phyloP scores from a whole-genome alignment of 2,329 filamentous ascomycete genomes.

The Helicocarpus griseus region DNA sequence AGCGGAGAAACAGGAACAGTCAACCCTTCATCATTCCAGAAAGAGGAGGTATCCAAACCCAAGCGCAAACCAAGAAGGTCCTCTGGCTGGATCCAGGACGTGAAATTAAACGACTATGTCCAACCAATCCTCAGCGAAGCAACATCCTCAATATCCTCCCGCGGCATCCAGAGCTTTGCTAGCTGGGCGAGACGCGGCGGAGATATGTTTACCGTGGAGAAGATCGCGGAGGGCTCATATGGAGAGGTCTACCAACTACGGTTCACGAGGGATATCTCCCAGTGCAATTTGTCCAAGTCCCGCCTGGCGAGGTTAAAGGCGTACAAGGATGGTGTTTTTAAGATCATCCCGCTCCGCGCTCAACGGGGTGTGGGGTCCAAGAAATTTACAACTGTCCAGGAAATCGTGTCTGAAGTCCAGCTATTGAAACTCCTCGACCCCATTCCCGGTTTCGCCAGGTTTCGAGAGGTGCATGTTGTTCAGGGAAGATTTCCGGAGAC shows the following conservation, averaged over 20 bases:
- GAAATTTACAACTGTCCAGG: conserved; percentile 36
- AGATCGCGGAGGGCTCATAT: conserved; percentile 58
- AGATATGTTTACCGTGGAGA: conserved; percentile 39
- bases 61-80: conserved; percentile 19
- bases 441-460: conserved; percentile 54
- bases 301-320: conserved; percentile 29
- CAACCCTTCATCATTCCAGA: too few relatives aligned
- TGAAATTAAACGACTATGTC: conserved; percentile 26
- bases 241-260: conserved; percentile 54
- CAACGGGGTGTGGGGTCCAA: conserved; percentile 31
- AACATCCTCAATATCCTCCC: conserved; percentile 24
- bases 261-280: conserved; percentile 27
- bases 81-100: conserved; percentile 25
- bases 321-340: conserved; percentile 37
- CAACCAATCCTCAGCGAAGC: conserved; percentile 29
- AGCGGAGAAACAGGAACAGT: not conserved
- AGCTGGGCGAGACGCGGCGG: conserved; percentile 31
- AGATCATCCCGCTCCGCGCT: conserved; percentile 39
- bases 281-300: conserved; percentile 26
- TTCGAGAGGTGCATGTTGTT: conserved; percentile 49
- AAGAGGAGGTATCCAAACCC: conserved; percentile 14
- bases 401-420: conserved; percentile 41
- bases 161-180: conserved; percentile 29
- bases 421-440: conserved; percentile 49
- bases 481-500: conserved; percentile 45